phyloP scores from a whole-genome alignment of 768 basidiomycete genomes.

The Boletus rubropictus region DNA sequence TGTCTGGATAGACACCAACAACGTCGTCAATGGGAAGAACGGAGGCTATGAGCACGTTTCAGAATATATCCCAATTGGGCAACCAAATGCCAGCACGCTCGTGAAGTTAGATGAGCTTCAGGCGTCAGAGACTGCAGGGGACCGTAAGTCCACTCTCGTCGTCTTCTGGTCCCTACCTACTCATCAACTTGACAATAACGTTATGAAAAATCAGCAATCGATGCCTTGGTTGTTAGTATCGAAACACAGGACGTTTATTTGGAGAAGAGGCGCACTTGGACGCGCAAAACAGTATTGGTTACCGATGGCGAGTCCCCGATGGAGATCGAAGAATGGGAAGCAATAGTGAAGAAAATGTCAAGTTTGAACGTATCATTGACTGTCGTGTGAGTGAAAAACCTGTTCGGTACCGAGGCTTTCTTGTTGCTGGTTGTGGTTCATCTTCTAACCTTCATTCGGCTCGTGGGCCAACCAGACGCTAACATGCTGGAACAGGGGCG shows the following conservation, averaged over 20 bases:
- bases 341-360: conserved; percentile 60
- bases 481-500: conserved; percentile 49
- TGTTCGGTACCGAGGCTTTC: not conserved
- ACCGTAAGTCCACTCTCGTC: conserved; percentile 44
- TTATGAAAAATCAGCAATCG: conserved; percentile 53
- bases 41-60: conserved; percentile 71
- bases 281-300: conserved; percentile 72
- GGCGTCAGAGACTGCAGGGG: conserved; percentile 54
- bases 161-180: not conserved
- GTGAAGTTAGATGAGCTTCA: conserved; percentile 56
- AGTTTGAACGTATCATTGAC: conserved; percentile 51
- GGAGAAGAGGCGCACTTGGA: conserved; percentile 73
- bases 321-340: conserved; percentile 72
- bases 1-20: conserved; percentile 50
- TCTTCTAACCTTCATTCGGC: not conserved
- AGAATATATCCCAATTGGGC: conserved; percentile 63
- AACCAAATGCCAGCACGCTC: conserved; percentile 61
- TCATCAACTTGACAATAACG: not conserved
- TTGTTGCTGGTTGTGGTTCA: not conserved
- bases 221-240: conserved; percentile 80
- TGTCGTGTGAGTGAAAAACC: conserved; percentile 54
- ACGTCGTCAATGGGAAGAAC: conserved; percentile 52
- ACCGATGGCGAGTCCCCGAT: conserved; percentile 82
- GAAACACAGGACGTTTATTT: conserved; percentile 72
- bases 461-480: conserved; percentile 2